Evolutionary conservation across 2,329 filamentous ascomycete species (phyloP).

Genomic region (Hypoxylon sp.): DNA sequence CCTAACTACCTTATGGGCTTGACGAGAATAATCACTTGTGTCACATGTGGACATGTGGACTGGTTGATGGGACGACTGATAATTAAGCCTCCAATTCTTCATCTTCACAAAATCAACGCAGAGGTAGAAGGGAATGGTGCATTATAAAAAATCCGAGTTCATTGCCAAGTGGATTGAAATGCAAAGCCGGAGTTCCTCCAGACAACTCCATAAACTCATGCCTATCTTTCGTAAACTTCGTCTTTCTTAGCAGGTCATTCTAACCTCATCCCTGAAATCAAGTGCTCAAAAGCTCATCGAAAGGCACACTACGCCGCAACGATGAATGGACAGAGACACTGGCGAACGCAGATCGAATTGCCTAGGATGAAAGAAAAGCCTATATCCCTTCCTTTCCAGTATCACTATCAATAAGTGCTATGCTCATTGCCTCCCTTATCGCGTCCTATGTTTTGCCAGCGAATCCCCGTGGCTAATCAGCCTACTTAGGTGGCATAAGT

Average conservation of each 20-base stretch:
- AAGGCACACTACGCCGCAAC: conserved; percentile 45
- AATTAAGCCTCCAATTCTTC: background rate
- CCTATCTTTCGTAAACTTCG: conserved; percentile 47
- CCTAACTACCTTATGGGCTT: background rate
- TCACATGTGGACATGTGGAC: background rate
- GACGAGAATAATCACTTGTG: background rate
- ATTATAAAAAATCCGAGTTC: conserved; percentile 39
- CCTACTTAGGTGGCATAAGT: conserved; percentile 95
- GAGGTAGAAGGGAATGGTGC: conserved; percentile 21
- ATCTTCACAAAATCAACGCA: background rate
- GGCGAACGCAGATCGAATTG: conserved; percentile 50
- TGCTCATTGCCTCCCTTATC: conserved; percentile 35
- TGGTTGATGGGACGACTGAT: background rate
- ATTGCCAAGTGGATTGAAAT: conserved; percentile 33
- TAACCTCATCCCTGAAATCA: conserved; percentile 37
- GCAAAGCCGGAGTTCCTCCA: conserved; percentile 37
- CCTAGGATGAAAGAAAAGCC: conserved; percentile 45
- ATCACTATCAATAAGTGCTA: conserved; percentile 43
- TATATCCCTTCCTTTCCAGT: conserved; percentile 41
- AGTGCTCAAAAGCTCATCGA: conserved; percentile 40
- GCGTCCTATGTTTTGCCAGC: conserved; percentile 25
- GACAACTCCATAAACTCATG: conserved; percentile 40
- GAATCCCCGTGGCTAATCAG: conserved; percentile 18
- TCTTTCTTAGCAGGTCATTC: conserved; percentile 46
- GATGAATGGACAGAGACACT: conserved; percentile 49